A percentile compares a stretch with the other conserved stretches of the same genome.
Evolutionary conservation across 257 asterid species (phyloP).

Genomic region (Fraxinus pennsylvanica): DNA sequence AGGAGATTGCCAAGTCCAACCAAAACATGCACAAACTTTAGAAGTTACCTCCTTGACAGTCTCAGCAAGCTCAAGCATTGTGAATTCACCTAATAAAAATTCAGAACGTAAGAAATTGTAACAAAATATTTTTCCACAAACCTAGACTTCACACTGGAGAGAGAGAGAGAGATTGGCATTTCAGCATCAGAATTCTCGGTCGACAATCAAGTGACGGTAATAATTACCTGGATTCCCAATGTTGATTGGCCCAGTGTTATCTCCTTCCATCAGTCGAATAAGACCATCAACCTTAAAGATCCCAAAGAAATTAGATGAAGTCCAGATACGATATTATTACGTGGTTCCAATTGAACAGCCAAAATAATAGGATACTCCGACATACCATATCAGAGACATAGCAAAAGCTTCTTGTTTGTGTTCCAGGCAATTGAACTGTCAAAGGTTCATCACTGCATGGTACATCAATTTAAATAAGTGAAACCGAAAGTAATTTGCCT

Average conservation of each 20-base stretch:
- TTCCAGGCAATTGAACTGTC: conserved; percentile 98
- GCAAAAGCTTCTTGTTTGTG: conserved; percentile 98
- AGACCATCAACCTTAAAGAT: conserved; percentile 79
- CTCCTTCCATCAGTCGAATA: conserved; percentile 89
- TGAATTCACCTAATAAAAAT: neutral
- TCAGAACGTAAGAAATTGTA: too few relatives aligned
- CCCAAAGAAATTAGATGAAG: neutral
- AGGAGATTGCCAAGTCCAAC: too few relatives aligned
- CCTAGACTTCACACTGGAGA: neutral
- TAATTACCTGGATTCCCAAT: conserved; percentile 89
- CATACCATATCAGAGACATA: conserved; percentile 92
- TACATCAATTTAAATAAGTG: conserved; percentile 16
- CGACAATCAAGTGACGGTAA: neutral
- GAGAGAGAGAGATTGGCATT: too few relatives aligned
- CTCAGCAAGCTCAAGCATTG: neutral
- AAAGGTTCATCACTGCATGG: conserved; percentile 37
- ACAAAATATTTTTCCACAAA: neutral
- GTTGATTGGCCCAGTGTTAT: conserved; percentile 81
- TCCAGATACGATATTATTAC: neutral
- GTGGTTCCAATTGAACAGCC: neutral
- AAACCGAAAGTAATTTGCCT: neutral
- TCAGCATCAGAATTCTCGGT: too few relatives aligned
- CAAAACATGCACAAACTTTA: too few relatives aligned
- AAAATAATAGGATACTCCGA: neutral
- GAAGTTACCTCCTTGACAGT: neutral